phyloP scores from a whole-genome alignment of 148 eudicot genomes.

The Cornus florida region DNA sequence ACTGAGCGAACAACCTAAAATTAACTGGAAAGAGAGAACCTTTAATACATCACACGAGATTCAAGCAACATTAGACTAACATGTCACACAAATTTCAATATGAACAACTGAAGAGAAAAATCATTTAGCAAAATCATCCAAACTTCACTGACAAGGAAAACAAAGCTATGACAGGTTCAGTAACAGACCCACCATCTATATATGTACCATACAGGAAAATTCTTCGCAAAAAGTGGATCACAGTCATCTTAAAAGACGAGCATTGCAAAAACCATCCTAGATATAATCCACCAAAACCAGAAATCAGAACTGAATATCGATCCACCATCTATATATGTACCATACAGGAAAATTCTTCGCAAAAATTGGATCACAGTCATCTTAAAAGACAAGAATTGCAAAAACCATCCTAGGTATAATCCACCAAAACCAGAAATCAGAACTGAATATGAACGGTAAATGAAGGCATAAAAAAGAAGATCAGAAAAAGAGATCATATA shows the following conservation, averaged over 20 bases:
- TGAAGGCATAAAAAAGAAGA: background rate
- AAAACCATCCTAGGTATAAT: conserved; percentile 11
- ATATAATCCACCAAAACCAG: conserved; percentile 2
- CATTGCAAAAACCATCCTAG: conserved; percentile 4
- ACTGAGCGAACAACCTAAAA: background rate
- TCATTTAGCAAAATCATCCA: background rate
- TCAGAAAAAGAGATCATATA: conserved; percentile 10
- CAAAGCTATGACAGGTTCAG: conserved; percentile 1
- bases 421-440: conserved; percentile 1
- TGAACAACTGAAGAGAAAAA: conserved; percentile 1
- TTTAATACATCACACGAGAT: background rate
- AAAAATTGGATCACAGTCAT: background rate
- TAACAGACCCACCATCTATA: conserved; percentile 8
- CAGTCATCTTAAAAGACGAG: background rate
- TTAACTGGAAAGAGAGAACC: background rate
- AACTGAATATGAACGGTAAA: background rate
- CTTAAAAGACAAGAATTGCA: background rate
- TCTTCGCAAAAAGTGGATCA: background rate
- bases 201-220: conserved; percentile 9
- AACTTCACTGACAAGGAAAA: background rate
- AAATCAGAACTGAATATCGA: background rate
- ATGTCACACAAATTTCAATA: background rate
- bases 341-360: background rate
- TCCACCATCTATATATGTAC: conserved; percentile 8
- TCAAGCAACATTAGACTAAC: conserved; percentile 13